Base-by-base conservation (phyloP, 352 stramenopile genomes). In the Pythium sukuiense region DNA sequence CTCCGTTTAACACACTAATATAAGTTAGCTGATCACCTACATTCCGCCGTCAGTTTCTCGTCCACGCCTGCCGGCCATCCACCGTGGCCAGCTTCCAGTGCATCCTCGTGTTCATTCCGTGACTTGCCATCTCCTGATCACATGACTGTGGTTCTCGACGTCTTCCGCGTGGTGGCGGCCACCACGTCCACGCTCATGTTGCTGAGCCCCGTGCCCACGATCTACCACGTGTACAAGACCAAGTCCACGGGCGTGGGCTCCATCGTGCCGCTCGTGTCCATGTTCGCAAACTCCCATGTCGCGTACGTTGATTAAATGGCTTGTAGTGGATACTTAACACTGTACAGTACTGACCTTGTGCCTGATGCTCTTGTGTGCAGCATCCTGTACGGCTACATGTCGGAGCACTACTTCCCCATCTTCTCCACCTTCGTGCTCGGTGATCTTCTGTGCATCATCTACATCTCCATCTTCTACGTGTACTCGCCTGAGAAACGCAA, bases 381-480 rank as follows among this genome's bases (percentile, higher is more conserved):
- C n/a, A 76, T 76, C 55, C 61, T 84, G 32, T 87, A 77, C 56
- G 78, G 78, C 55, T 84, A 79, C 33, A 71, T 87, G 60, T 64
- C 62, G 9, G 56, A 74, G 50, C 69, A 77, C 39, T 79, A 82
- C 59, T 85, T 83, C 54, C 79, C 81, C 5, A 65, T 89, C 12
- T 73, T 87, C 33, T 69, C 73, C 20, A 86, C 77, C 0, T 89
- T 79, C 39, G 67, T 63, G n/a, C 61, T 84, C 14, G 81, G 79
- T 24, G 69, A 78, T 63, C 56, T 81, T 14, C 52, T 80, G 2
- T 67, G 73, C 14, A 24, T 83, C 41, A 29, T 67, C 24, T 89
- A 83, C 71, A 78, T 89, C 35, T 33, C 71, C 8, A 49, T 87
- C 30, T 88, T 87, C 67, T 87, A 83, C 63, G 61, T 63, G 13